These are phyloP conservation scores for Penicillium antarcticum DNA, from an alignment of 495 filamentous ascomycete genomes.

Conservation along the genomic window DNA sequence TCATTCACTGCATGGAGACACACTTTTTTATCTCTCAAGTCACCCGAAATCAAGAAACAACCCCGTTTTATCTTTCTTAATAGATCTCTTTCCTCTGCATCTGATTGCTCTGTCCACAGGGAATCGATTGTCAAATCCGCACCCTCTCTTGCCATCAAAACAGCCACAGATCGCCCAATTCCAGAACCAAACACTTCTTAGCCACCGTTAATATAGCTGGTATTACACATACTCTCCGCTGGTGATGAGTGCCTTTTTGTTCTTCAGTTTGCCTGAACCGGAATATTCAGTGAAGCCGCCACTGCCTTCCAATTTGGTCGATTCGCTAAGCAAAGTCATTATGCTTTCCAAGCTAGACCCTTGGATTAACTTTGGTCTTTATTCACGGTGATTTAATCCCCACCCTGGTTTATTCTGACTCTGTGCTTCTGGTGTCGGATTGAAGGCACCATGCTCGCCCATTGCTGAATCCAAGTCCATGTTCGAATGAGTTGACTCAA, in stretches of 20 bases:
- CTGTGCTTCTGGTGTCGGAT: constrained; percentile 17
- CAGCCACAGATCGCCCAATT: constrained; percentile 51
- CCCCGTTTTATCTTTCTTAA: constrained; percentile 43
- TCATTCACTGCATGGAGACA: constrained; percentile 48
- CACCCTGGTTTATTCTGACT: constrained; percentile 22
- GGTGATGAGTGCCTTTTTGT: constrained; percentile 48
- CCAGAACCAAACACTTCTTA: constrained; percentile 31
- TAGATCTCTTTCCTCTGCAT: constrained; percentile 45
- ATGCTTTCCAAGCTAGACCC: constrained; percentile 18
- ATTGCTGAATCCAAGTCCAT: constrained; percentile 27
- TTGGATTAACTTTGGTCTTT: not conserved
- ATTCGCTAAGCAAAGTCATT: constrained; percentile 18
- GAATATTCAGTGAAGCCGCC: constrained; percentile 38
- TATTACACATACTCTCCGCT: constrained; percentile 45
- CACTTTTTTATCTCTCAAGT: constrained; percentile 45
- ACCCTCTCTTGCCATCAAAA: constrained; percentile 53
- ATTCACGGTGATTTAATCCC: not conserved
- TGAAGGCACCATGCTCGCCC: constrained; percentile 21
- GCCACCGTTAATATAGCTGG: not conserved
- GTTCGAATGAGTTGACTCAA: not conserved
- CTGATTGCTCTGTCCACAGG: constrained; percentile 47
- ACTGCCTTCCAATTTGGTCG: constrained; percentile 25
- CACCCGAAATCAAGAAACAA: constrained; percentile 46
- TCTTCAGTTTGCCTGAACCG: constrained; percentile 44
- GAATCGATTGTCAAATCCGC: constrained; percentile 51